Evolutionary conservation across 2,329 filamentous ascomycete genomes (phyloP), one percentile per base, ranked within the genome.

Genomic region (Ophidiomyces ophidiicola): DNA sequence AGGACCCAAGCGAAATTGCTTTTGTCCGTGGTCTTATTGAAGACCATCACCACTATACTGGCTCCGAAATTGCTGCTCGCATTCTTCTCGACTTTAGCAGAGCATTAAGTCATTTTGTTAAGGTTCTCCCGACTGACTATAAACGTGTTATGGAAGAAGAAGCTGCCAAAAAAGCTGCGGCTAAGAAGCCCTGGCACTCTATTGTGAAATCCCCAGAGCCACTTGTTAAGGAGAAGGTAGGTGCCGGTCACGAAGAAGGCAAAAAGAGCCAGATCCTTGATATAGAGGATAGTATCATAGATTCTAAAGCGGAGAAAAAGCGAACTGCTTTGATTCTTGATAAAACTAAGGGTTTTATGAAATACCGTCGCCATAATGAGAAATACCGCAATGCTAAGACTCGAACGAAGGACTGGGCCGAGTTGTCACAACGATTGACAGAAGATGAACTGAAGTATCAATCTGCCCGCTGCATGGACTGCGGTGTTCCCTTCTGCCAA

Each of bases 381-480:
- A 94, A 94, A 67, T 94, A 94, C 61, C 81, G 88, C 49, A 78
- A 76, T 54, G 74, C 82, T 4, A 81, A 83, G 60, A 86, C 82
- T 29, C 75, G 88, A 51, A 86, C 78, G 46, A 85, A 87, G 58
- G 88, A 96, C 57, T 96, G 87, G 87, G 82, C 81, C 28, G 88
- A 96, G 65, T 73, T 96, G 32, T 90, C 80, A 43, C 76, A 76
- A 53, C 82, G 88, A 43, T 73, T 96, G 34, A 85, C 83, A 48
- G 86, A 94, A 62, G 88, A 94, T 51, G 86, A 94, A 66, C 76
- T 94, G 48, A 94, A 94, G 68, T 94, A 93, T 57, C 88, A 96
- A 64, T 81, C 86, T 32, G 88, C 88, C 45, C 83, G 88, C 48
- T 96, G 88, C 70, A 96, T 96, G 88, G 88, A 96, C 66, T 96